Percentiles rank a stretch among this genome's conserved stretches.
phyloP scores from a whole-genome alignment of 108 stramenopile genomes.

The Poteriospumella lacustris region DNA sequence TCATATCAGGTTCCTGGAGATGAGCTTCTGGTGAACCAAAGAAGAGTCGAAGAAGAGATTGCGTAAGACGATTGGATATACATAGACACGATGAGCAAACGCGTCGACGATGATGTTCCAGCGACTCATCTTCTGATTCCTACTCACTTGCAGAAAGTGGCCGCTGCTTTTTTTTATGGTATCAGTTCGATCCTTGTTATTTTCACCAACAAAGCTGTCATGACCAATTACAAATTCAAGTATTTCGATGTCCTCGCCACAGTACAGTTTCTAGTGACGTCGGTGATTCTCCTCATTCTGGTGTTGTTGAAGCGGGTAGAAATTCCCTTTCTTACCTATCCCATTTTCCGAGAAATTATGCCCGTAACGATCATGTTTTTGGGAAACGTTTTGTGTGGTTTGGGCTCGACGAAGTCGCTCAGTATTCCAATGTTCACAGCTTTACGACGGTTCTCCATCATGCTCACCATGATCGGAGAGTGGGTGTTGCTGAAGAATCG shows the following conservation, averaged over 20 bases:
- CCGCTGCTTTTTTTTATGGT: conserved; percentile 10
- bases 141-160: background rate
- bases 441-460: conserved; percentile 59
- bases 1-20: no score
- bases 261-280: conserved; percentile 51
- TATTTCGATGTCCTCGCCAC: conserved; percentile 47
- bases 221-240: conserved; percentile 47
- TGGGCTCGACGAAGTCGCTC: conserved; percentile 57
- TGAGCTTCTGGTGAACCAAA: no score
- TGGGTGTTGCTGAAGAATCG: conserved; percentile 48
- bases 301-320: conserved; percentile 38
- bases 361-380: conserved; percentile 61
- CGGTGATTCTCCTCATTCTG: conserved; percentile 38
- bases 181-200: conserved; percentile 33
- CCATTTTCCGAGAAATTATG: conserved; percentile 42
- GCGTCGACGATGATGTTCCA: no score
- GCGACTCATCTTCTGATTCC: no score
- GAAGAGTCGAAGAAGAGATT: no score
- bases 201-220: conserved; percentile 50
- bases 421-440: conserved; percentile 66
- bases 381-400: conserved; percentile 60
- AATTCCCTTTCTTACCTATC: conserved; percentile 34
- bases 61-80: no score
- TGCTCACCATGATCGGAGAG: conserved; percentile 65
- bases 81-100: no score